Evolutionary conservation across 2,329 filamentous ascomycete genomes (phyloP).

Genomic region (Aspergillus sp.): DNA sequence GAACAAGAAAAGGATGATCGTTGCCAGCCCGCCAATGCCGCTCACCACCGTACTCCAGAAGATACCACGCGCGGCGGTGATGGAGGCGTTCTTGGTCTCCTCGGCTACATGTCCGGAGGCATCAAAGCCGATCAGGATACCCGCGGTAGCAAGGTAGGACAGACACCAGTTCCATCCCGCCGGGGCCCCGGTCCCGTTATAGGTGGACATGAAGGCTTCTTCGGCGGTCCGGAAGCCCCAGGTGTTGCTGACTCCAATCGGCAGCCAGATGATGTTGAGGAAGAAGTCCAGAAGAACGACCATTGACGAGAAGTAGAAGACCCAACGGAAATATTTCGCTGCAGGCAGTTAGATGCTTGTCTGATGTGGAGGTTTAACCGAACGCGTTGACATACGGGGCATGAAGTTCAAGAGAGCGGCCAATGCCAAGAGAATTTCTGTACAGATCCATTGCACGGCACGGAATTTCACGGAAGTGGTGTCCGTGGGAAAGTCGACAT

Average conservation of each 20-base stretch:
- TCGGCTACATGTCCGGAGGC: conserved; percentile 61
- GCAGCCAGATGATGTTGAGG: conserved; percentile 60
- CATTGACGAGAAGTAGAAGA: conserved; percentile 24
- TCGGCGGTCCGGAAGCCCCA: conserved; percentile 58
- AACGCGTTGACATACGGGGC: conserved; percentile 41
- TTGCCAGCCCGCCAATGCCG: conserved; percentile 53
- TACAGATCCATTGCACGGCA: conserved; percentile 60
- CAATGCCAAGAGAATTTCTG: conserved; percentile 51
- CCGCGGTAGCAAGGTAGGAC: conserved; percentile 59
- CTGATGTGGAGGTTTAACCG: conserved; percentile 13
- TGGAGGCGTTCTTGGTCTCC: conserved; percentile 55
- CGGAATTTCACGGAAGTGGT: conserved; percentile 55
- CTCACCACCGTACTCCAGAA: conserved; percentile 60
- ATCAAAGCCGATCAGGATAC: conserved; percentile 60
- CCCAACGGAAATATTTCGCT: conserved; percentile 46
- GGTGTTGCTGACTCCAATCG: conserved; percentile 54
- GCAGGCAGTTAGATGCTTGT: conserved; percentile 1
- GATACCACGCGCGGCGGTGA: conserved; percentile 55
- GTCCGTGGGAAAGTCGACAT: conserved; percentile 55
- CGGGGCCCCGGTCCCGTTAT: conserved; percentile 56
- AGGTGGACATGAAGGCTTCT: conserved; percentile 60
- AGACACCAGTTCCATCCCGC: conserved; percentile 63
- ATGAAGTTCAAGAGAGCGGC: conserved; percentile 51
- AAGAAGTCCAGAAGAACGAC: conserved; percentile 58
- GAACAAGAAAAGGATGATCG: conserved; percentile 60